phyloP scores from a whole-genome alignment of 345 rosid genomes.

The Brassica carinata region DNA sequence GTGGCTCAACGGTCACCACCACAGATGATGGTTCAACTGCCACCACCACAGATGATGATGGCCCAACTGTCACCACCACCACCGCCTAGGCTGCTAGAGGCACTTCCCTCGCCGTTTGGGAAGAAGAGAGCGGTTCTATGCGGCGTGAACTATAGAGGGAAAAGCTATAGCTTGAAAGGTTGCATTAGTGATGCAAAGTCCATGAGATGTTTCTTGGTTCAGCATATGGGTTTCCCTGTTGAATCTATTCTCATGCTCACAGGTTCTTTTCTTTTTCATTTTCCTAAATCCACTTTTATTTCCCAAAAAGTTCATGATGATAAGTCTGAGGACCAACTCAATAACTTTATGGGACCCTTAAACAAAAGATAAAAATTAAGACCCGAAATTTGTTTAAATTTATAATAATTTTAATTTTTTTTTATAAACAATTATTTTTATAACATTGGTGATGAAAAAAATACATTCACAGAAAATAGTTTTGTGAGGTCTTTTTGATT shows the following conservation, averaged over 20 bases:
- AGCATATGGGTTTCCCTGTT: constrained; percentile 53
- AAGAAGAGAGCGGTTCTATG: constrained; percentile 65
- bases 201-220: constrained; percentile 57
- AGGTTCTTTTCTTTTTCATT: constrained; percentile 19
- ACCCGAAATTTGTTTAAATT: not conserved
- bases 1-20: constrained; percentile 20
- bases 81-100: constrained; percentile 25
- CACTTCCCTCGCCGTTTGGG: constrained; percentile 45
- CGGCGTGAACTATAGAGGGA: constrained; percentile 58
- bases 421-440: too few relatives aligned
- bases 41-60: constrained; percentile 18
- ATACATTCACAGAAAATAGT: not conserved
- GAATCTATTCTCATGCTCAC: constrained; percentile 53
- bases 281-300: not conserved
- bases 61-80: constrained; percentile 20
- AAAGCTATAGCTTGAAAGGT: constrained; percentile 54
- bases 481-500: not conserved
- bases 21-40: not conserved
- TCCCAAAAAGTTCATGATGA: not conserved
- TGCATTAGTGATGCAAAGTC: constrained; percentile 61
- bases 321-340: not conserved
- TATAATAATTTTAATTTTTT: too few relatives aligned
- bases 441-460: not conserved
- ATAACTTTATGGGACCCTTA: not conserved
- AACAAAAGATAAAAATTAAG: not conserved